Conservation (phyloP, 805 yeast species). For the Lipomyces japonicus region DNA sequence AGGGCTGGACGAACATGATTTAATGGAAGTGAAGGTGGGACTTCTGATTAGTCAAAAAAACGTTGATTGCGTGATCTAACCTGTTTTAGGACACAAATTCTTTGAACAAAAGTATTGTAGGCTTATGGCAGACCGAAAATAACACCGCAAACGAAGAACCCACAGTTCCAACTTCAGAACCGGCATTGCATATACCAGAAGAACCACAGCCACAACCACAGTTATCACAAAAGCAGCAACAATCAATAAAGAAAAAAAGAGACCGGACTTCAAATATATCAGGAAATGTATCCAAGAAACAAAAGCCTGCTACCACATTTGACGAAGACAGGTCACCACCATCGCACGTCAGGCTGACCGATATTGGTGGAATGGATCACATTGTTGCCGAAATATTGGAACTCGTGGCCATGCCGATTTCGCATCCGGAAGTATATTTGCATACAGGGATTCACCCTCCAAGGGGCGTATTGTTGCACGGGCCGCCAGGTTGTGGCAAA, state of each 20-base stretch:
- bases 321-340: conserved; percentile 52
- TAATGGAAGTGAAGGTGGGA: conserved; percentile 56
- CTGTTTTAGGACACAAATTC: conserved; percentile 51
- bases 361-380: conserved; percentile 85
- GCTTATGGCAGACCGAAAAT: conserved; percentile 52
- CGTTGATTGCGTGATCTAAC: too few species aligned
- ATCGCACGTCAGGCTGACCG: conserved; percentile 62
- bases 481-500: conserved; percentile 99
- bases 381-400: conserved; percentile 86
- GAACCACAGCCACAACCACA: neutral
- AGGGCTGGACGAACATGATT: conserved; percentile 41
- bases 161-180: conserved; percentile 1
- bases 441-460: conserved; percentile 95
- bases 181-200: too few species aligned
- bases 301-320: conserved; percentile 48
- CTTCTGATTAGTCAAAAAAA: too few species aligned
- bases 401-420: conserved; percentile 82
- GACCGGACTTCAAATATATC: conserved; percentile 30
- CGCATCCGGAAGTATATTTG: conserved; percentile 86
- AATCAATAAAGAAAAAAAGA: conserved; percentile 30
- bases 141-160: conserved; percentile 28
- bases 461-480: conserved; percentile 80
- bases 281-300: conserved; percentile 49
- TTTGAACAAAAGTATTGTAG: conserved; percentile 72
- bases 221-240: neutral